A percentile compares a stretch with the other conserved stretches of the same genome.
These are phyloP conservation scores for Starmerella sp. DNA, from an alignment of 805 yeast genomes.

Conservation along the genomic window DNA sequence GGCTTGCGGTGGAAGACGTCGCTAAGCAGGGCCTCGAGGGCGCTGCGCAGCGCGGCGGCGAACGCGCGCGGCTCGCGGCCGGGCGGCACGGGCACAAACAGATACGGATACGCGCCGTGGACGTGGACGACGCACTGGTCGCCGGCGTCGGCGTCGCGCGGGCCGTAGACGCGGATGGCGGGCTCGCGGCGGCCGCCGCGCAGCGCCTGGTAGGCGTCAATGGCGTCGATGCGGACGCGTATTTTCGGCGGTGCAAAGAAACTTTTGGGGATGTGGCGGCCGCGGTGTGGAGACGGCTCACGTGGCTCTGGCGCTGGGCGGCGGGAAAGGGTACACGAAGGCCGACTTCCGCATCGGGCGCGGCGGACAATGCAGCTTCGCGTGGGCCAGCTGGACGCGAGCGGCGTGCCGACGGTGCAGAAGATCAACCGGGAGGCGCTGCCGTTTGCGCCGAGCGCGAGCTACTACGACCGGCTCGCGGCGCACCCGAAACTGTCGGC, in stretches of 20 bases:
- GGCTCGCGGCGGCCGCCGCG: conserved; percentile 41
- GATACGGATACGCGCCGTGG: conserved; percentile 76
- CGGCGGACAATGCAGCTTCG: not conserved
- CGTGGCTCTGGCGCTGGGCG: not conserved
- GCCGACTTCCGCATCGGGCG: not conserved
- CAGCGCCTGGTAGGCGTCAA: conserved; percentile 26
- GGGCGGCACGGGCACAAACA: conserved; percentile 40
- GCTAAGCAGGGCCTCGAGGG: conserved; percentile 26
- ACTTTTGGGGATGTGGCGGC: too few relatives aligned
- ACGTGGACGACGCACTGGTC: conserved; percentile 55
- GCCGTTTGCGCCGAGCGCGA: not conserved
- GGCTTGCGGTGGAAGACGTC: conserved; percentile 20
- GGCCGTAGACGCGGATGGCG: conserved; percentile 65
- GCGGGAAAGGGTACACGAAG: not conserved
- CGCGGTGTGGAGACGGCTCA: not conserved
- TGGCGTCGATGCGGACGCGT: conserved; percentile 25
- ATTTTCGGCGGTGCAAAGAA: conserved; percentile 5
- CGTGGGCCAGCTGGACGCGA: not conserved
- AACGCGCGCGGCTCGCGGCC: conserved; percentile 10
- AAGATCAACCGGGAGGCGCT: not conserved
- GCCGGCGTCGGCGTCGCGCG: conserved; percentile 39
- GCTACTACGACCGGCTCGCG: not conserved
- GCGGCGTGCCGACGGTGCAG: not conserved
- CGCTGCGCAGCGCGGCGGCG: conserved; percentile 13
- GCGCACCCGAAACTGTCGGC: not conserved